These are phyloP conservation scores for Cephalotrichum gorgonifer DNA, from an alignment of 2,329 filamentous ascomycete genomes.

Conservation along the genomic window DNA sequence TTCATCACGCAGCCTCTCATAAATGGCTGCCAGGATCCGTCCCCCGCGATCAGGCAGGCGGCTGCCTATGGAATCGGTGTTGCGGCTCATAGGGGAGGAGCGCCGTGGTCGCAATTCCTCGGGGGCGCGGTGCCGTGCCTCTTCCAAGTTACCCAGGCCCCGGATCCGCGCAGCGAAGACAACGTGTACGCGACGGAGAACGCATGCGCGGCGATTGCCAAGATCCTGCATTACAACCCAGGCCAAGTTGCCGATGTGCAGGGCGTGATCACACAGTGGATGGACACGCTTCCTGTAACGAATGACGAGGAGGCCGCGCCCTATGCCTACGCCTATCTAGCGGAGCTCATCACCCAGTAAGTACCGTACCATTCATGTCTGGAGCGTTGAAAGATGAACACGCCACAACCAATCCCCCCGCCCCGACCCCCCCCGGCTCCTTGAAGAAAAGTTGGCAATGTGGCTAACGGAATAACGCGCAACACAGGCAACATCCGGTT, in stretches of 20 bases:
- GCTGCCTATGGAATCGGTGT: slow-evolving; percentile 94
- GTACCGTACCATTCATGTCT: slow-evolving; percentile 25
- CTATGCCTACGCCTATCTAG: slow-evolving; percentile 87
- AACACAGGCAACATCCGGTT: slow-evolving; percentile 67
- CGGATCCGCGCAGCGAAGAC: slow-evolving; percentile 78
- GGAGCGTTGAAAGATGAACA: no score
- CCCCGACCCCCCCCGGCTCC: neutral
- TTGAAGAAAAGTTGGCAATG: neutral
- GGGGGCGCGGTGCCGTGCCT: slow-evolving; percentile 69
- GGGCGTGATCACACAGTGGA: slow-evolving; percentile 72
- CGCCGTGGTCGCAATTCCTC: slow-evolving; percentile 79
- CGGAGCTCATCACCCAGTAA: slow-evolving; percentile 89
- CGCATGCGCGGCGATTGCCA: slow-evolving; percentile 89
- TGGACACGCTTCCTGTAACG: slow-evolving; percentile 80
- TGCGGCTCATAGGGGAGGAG: slow-evolving; percentile 84
- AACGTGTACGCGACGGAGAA: slow-evolving; percentile 98
- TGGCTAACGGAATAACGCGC: slow-evolving; percentile 15
- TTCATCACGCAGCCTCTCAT: slow-evolving; percentile 82
- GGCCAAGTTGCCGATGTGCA: slow-evolving; percentile 66
- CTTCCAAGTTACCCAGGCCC: slow-evolving; percentile 73
- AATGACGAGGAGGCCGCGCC: slow-evolving; percentile 97
- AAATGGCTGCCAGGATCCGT: slow-evolving; percentile 73
- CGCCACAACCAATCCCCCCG: neutral
- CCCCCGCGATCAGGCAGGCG: slow-evolving; percentile 88
- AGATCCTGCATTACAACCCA: slow-evolving; percentile 87